Conservation (phyloP, 202 grass and related monocot genomes). For the Zoysia matrella region DNA sequence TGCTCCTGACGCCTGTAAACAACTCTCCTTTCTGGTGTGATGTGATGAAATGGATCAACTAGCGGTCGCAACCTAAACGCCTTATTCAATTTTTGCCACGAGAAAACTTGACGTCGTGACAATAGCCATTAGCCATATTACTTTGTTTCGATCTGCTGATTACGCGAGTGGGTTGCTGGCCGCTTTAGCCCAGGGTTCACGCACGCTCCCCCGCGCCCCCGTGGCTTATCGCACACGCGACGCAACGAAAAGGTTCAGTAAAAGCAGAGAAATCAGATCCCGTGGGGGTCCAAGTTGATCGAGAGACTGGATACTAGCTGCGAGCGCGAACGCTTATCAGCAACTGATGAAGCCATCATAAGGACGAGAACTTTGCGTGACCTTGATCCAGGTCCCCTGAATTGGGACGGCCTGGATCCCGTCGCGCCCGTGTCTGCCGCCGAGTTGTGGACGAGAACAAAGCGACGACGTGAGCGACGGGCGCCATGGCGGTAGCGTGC, state of each 20-base stretch:
- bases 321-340: too few species aligned
- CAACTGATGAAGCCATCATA: too few species aligned
- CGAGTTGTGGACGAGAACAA: too few species aligned
- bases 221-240: slow-evolving; percentile 8
- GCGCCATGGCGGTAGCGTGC: too few species aligned
- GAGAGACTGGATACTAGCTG: not conserved
- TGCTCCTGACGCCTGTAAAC: slow-evolving; percentile 34
- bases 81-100: not conserved
- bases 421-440: too few species aligned
- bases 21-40: not conserved
- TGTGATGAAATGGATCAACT: not conserved
- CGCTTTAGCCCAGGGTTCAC: not conserved
- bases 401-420: too few species aligned
- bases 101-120: not conserved
- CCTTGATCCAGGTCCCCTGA: too few species aligned
- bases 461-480: too few species aligned
- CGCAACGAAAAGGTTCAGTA: not conserved
- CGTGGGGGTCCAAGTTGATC: not conserved
- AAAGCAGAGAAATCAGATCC: not conserved
- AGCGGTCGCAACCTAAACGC: not conserved
- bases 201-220: not conserved
- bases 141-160: not conserved
- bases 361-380: too few species aligned
- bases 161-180: not conserved
- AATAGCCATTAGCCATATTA: not conserved